Conservation (phyloP, 176 grass and related monocot species). For the Zea luxurians region DNA sequence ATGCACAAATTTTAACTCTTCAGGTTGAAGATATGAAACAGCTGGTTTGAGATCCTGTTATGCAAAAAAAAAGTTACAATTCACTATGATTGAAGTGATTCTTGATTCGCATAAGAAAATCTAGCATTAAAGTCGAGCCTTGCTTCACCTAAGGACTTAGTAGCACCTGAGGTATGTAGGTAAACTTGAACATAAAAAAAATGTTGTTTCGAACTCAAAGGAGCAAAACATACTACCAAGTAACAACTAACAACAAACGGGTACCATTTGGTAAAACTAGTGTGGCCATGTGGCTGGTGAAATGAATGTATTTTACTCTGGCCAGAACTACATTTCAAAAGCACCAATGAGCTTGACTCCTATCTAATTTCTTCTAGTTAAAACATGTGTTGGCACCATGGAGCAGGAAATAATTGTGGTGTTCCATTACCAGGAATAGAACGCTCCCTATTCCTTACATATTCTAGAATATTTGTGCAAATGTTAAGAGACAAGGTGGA, state of each 20-base stretch:
- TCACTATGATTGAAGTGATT: conserved; percentile 16
- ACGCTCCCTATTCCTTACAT: neutral
- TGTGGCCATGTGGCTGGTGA: neutral
- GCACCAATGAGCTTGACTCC: neutral
- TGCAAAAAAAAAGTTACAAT: conserved; percentile 32
- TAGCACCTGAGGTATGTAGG: neutral
- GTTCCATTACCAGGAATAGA: conserved; percentile 14
- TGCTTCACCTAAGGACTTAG: conserved; percentile 10
- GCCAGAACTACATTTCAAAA: neutral
- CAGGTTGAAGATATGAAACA: conserved; percentile 83
- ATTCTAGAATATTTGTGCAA: neutral
- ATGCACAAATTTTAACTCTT: conserved; percentile 80
- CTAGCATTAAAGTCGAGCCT: conserved; percentile 28
- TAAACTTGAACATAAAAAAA: neutral
- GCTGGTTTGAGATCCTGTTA: conserved; percentile 71
- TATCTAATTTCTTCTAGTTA: neutral
- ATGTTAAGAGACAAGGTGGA: neutral
- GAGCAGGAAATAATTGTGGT: conserved; percentile 1
- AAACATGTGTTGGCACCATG: neutral
- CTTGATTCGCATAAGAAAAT: conserved; percentile 10
- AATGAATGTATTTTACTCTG: conserved; percentile 5
- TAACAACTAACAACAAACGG: neutral
- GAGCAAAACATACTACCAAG: neutral
- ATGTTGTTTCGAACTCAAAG: neutral
- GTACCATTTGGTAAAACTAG: neutral